Conservation (phyloP, 1,139 yeast species). For the Hansenula lynferdii region DNA sequence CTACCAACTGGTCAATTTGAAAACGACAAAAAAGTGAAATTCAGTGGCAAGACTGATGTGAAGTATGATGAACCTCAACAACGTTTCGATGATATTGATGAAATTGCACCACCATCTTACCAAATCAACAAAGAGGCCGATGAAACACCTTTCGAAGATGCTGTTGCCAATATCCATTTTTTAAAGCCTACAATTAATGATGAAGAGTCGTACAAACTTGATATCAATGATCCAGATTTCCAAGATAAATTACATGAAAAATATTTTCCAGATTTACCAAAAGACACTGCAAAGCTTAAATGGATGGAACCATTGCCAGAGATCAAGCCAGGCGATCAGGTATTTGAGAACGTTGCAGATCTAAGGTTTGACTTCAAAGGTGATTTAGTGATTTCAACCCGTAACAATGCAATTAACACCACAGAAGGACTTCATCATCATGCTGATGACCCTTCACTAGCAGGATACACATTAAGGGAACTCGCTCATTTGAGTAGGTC, state of each 20-base stretch:
- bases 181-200: conserved; percentile 40
- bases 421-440: conserved; percentile 87
- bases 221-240: conserved; percentile 71
- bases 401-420: conserved; percentile 41
- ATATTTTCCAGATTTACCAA: conserved; percentile 86
- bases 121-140: conserved; percentile 36
- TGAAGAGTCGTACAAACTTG: conserved; percentile 35
- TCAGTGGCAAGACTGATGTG: conserved; percentile 11
- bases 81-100: conserved; percentile 35
- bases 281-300: conserved; percentile 73
- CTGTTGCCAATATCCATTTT: conserved; percentile 53
- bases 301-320: conserved; percentile 81
- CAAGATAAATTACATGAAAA: conserved; percentile 75
- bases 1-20: no score
- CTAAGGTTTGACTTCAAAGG: conserved; percentile 90
- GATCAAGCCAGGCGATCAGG: conserved; percentile 28
- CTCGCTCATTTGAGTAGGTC: conserved; percentile 78
- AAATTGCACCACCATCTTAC: conserved; percentile 38
- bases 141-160: conserved; percentile 38
- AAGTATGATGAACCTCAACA: conserved; percentile 12
- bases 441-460: conserved; percentile 79
- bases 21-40: conserved; percentile 6
- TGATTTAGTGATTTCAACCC: conserved; percentile 53
- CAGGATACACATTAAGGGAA: conserved; percentile 89
- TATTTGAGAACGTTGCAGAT: conserved; percentile 60